These are phyloP conservation scores for Brassica hybrid DNA, from an alignment of 441 rosid species.

Conservation along the genomic window DNA sequence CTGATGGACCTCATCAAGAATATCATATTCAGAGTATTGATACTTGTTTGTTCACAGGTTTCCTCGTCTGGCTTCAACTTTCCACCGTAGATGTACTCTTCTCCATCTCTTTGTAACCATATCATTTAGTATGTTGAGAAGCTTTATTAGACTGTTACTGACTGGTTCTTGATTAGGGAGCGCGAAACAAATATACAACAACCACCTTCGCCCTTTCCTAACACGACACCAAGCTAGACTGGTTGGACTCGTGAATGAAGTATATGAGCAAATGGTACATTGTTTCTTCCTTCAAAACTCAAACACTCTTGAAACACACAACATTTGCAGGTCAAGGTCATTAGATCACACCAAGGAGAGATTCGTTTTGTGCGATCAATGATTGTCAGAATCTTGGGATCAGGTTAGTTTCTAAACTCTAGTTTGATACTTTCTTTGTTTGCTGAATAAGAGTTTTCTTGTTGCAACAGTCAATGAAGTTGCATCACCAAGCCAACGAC, in stretches of 20 bases:
- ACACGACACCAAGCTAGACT: constrained; percentile 54
- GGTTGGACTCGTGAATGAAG: constrained; percentile 47
- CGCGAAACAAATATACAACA: no score
- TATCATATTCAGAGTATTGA: not conserved
- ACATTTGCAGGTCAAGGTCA: constrained; percentile 56
- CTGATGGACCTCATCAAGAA: not conserved
- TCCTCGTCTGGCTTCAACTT: constrained; percentile 56
- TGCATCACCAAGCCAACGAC: constrained; percentile 27
- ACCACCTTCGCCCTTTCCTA: constrained; percentile 61
- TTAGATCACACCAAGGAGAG: constrained; percentile 65
- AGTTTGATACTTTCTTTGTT: no score
- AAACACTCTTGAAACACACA: not conserved
- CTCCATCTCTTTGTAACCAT: not conserved
- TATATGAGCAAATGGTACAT: constrained; percentile 51
- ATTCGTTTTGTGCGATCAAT: constrained; percentile 50
- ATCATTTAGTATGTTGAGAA: not conserved
- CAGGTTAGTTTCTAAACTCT: constrained; percentile 50
- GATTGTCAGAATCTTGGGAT: constrained; percentile 48
- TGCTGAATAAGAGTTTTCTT: not conserved
- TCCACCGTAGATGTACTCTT: constrained; percentile 37
- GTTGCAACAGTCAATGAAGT: constrained; percentile 2
- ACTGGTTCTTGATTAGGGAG: constrained; percentile 46
- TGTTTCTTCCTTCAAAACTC: not conserved
- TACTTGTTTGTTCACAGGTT: constrained; percentile 49
- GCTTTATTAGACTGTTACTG: not conserved